Evolutionary conservation across 106 monocot genomes (phyloP).

Genomic region (Apostasia shenzhenica): DNA sequence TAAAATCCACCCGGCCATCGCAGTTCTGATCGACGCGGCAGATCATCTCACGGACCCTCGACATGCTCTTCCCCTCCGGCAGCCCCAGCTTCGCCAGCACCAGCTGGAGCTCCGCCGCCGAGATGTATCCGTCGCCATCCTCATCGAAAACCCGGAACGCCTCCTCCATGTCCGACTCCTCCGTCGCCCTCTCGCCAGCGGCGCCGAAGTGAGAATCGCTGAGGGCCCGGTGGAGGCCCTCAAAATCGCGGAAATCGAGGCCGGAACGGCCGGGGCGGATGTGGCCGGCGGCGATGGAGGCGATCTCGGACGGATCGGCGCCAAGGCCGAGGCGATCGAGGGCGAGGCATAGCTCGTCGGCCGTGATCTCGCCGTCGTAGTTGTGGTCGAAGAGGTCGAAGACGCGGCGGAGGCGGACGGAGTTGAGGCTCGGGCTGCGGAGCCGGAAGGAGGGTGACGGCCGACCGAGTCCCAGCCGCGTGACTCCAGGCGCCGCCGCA

Average conservation of each 20-base stretch:
- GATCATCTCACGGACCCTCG: constrained; percentile 36
- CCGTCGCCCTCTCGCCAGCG: background rate
- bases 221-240: constrained; percentile 47
- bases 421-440: constrained; percentile 46
- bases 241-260: constrained; percentile 63
- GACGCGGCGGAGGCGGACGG: constrained; percentile 56
- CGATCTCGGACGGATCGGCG: constrained; percentile 27
- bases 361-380: constrained; percentile 53
- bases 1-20: constrained; percentile 35
- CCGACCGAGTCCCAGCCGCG: background rate
- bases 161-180: constrained; percentile 32
- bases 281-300: constrained; percentile 26
- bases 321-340: constrained; percentile 44
- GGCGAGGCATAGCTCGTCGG: constrained; percentile 35
- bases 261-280: constrained; percentile 35
- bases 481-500: background rate
- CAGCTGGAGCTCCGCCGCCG: constrained; percentile 41
- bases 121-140: constrained; percentile 49
- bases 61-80: constrained; percentile 28
- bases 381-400: constrained; percentile 75
- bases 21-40: constrained; percentile 23
- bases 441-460: constrained; percentile 58
- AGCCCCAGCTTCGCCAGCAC: constrained; percentile 50
- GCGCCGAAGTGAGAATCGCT: constrained; percentile 34
- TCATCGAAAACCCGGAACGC: constrained; percentile 58